Conservation (phyloP, 176 grass and related monocot species). For the Oryza meridionalis region DNA sequence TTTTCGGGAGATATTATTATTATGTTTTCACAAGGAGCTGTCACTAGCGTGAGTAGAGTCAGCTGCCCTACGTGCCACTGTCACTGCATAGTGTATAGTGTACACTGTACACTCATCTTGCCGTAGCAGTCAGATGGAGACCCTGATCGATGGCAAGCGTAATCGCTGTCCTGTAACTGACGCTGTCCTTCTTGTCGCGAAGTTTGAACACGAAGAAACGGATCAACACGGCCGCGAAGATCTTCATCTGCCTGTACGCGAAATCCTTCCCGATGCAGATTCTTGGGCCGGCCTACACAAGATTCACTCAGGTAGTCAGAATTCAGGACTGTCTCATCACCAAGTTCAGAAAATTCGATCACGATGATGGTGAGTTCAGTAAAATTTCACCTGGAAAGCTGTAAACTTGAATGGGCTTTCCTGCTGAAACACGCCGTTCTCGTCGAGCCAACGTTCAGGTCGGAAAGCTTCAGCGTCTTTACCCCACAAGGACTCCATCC, state of each 20-base stretch:
- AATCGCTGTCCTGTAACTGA: conserved; percentile 43
- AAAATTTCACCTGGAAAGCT: conserved; percentile 59
- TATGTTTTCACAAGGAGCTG: background rate
- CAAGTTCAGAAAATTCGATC: background rate
- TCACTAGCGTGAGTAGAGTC: background rate
- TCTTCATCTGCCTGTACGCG: conserved; percentile 75
- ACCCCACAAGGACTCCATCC: conserved; percentile 73
- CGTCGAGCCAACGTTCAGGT: conserved; percentile 70
- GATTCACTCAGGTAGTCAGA: background rate
- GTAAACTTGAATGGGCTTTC: conserved; percentile 73
- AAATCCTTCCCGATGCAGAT: conserved; percentile 74
- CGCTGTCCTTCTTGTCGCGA: conserved; percentile 25
- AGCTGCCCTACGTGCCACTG: background rate
- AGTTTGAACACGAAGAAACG: conserved; percentile 52
- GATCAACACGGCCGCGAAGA: conserved; percentile 56
- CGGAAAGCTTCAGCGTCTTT: conserved; percentile 56
- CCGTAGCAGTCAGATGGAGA: conserved; percentile 47
- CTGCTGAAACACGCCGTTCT: conserved; percentile 39
- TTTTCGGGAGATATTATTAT: too few species aligned
- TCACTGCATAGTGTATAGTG: too few species aligned
- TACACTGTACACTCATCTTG: conserved; percentile 15
- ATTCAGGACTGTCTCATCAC: background rate
- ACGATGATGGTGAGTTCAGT: background rate
- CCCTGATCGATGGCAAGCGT: conserved; percentile 51
- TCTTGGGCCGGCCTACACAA: conserved; percentile 58